phyloP scores from a whole-genome alignment of 2,329 filamentous ascomycete species.

The Beauveria sp. region DNA sequence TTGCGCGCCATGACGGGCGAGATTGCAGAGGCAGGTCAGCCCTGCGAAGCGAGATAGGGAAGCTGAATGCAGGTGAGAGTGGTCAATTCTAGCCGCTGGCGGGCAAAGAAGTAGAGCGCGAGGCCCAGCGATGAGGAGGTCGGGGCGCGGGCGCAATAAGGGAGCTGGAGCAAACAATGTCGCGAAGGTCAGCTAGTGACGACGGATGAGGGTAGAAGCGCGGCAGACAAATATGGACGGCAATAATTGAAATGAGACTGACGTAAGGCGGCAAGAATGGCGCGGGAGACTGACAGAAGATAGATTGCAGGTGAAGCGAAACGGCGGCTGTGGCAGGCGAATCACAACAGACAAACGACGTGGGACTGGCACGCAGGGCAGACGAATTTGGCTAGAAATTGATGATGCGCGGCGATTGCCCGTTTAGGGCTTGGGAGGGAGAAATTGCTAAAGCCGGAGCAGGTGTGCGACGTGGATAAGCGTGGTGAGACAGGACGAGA shows the following conservation, averaged over 20 bases:
- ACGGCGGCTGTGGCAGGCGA: background rate
- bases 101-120: background rate
- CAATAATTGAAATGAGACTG: background rate
- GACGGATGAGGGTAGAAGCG: background rate
- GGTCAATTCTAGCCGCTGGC: background rate
- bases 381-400: background rate
- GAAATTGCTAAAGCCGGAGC: background rate
- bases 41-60: background rate
- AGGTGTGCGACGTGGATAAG: background rate
- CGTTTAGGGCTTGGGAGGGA: background rate
- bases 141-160: background rate
- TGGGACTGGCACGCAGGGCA: constrained; percentile 5
- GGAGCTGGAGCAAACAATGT: background rate
- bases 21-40: background rate
- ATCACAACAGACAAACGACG: constrained; percentile 5
- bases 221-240: background rate
- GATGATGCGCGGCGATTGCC: constrained; percentile 6
- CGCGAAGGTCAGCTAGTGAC: background rate
- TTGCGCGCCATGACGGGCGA: constrained; percentile 14
- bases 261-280: background rate
- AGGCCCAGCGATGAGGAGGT: background rate
- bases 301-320: constrained; percentile 4
- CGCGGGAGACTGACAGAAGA: background rate
- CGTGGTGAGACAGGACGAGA: background rate
- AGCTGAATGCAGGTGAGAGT: background rate